A percentile compares a stretch with the other conserved stretches of the same genome.
Conservation (phyloP, 805 yeast genomes). For the Cyberlindnera suaveolens region DNA sequence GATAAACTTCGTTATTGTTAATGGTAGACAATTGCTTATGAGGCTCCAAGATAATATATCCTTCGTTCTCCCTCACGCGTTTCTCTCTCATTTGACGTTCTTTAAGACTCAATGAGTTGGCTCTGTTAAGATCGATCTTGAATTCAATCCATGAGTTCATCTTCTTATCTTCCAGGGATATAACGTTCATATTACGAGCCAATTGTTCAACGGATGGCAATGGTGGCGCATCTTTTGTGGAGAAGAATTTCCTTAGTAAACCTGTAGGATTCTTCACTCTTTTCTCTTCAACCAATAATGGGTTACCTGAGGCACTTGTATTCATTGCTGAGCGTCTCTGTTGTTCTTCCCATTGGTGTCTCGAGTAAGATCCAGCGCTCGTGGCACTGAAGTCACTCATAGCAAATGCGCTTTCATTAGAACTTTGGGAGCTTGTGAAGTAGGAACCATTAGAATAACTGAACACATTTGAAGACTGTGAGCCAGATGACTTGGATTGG, state of each 20-base stretch:
- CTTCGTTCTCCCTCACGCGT: conserved; percentile 52
- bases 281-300: conserved; percentile 21
- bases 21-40: conserved; percentile 38
- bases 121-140: conserved; percentile 60
- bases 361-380: conserved; percentile 77
- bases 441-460: conserved; percentile 38
- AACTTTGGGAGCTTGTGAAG: conserved; percentile 42
- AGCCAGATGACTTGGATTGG: conserved; percentile 22
- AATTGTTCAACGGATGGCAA: conserved; percentile 20
- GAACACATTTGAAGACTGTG: conserved; percentile 21
- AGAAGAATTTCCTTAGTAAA: conserved; percentile 11
- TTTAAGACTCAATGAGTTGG: conserved; percentile 57
- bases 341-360: conserved; percentile 54
- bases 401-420: conserved; percentile 35
- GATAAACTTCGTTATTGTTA: conserved; percentile 41
- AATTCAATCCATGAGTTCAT: conserved; percentile 45
- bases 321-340: conserved; percentile 13
- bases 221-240: conserved; percentile 23
- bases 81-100: conserved; percentile 69
- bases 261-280: conserved; percentile 15
- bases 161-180: conserved; percentile 31
- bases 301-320: conserved; percentile 23
- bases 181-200: conserved; percentile 13
- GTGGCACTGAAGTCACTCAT: conserved; percentile 77
- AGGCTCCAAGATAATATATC: conserved; percentile 61